phyloP scores from a whole-genome alignment of 2,329 filamentous ascomycete genomes.

The Curvularia lunata region DNA sequence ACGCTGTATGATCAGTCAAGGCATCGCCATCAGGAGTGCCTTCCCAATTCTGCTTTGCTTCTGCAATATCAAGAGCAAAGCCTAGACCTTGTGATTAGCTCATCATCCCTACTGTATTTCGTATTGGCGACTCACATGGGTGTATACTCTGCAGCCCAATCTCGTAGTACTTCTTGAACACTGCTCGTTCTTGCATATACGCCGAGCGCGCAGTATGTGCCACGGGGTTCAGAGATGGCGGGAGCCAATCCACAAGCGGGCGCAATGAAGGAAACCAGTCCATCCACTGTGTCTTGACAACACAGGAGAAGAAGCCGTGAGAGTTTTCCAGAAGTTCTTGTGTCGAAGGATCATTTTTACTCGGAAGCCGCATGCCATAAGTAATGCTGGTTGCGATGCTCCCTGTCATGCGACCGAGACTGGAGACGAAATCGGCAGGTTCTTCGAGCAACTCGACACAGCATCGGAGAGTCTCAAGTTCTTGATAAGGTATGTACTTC shows the following conservation, averaged over 20 bases:
- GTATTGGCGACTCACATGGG: too few species aligned
- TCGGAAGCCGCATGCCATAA: constrained; percentile 3
- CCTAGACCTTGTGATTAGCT: too few species aligned
- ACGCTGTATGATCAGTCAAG: constrained; percentile 4
- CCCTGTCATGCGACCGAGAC: neutral
- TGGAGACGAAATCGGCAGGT: neutral
- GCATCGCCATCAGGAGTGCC: too few species aligned
- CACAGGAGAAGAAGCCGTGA: constrained; percentile 1
- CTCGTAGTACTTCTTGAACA: constrained; percentile 1
- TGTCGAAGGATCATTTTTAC: neutral
- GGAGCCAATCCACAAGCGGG: neutral
- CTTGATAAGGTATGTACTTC: constrained; percentile 15
- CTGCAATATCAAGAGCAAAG: too few species aligned
- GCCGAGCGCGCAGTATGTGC: neutral
- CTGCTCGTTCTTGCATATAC: neutral
- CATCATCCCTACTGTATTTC: too few species aligned
- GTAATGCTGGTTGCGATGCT: constrained; percentile 6
- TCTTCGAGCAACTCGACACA: neutral
- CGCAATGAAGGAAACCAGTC: constrained; percentile 3
- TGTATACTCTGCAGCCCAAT: neutral
- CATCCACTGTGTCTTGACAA: neutral
- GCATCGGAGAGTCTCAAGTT: constrained; percentile 9
- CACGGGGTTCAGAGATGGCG: neutral
- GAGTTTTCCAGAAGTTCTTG: constrained; percentile 5
- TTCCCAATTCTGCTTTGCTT: too few species aligned